These are phyloP conservation scores for Russula lepida DNA, from an alignment of 768 basidiomycete species.

Conservation along the genomic window DNA sequence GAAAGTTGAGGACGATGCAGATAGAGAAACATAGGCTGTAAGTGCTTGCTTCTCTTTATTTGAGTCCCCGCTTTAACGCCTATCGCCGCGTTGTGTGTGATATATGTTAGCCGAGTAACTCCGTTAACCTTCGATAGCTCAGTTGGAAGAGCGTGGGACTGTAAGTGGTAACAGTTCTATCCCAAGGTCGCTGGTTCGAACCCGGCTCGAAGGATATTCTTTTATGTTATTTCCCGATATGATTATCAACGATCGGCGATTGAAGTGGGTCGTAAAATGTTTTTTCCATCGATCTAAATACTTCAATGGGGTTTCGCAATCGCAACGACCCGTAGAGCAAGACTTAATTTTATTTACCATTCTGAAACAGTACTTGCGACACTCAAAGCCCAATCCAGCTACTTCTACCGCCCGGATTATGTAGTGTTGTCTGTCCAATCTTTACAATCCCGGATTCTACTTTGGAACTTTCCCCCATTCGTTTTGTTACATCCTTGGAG, in stretches of 20 bases:
- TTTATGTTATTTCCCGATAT: background rate
- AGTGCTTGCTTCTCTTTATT: too few species aligned
- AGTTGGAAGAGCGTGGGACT: constrained; percentile 31
- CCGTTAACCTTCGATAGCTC: constrained; percentile 26
- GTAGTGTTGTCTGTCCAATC: constrained; percentile 89
- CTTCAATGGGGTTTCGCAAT: too few species aligned
- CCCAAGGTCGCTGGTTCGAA: constrained; percentile 30
- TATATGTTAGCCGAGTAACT: background rate
- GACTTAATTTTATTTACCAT: too few species aligned
- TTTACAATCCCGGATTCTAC: constrained; percentile 51
- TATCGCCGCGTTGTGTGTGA: background rate
- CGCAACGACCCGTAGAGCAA: too few species aligned
- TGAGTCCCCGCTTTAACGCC: too few species aligned
- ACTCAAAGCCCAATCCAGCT: constrained; percentile 84
- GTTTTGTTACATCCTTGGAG: constrained; percentile 10
- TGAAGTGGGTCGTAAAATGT: too few species aligned
- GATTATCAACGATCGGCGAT: background rate
- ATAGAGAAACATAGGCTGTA: too few species aligned
- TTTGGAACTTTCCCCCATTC: constrained; percentile 23
- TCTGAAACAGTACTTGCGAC: too few species aligned
- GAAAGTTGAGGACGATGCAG: too few species aligned
- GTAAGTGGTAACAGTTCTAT: constrained; percentile 23
- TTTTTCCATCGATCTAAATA: too few species aligned
- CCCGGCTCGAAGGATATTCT: constrained; percentile 27
- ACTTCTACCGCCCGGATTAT: constrained; percentile 83